Percentiles rank a stretch among this genome's conserved stretches.
Conservation (phyloP, 129 eudicot genomes). For the Flaveria robusta region DNA sequence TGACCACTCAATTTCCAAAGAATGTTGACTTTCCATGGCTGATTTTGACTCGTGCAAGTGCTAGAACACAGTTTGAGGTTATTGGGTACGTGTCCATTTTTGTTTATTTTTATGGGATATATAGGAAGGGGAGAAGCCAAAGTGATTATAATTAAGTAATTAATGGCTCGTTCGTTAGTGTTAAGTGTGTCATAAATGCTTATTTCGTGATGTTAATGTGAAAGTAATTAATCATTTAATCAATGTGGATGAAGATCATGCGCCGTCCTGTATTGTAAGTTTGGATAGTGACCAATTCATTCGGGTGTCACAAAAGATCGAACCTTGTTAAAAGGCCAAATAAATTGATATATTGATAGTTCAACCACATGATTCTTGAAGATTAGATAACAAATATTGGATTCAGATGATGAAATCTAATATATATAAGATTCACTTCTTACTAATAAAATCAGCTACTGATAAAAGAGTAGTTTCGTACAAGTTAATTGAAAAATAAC, state of each 20-base stretch:
- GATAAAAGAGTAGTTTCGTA: conserved; percentile 15
- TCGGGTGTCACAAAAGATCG: background rate
- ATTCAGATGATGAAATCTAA: too few relatives aligned
- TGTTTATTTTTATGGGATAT: conserved; percentile 27
- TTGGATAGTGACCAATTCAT: background rate
- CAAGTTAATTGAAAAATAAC: conserved; percentile 13
- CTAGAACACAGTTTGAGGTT: conserved; percentile 18
- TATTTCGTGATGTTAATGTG: conserved; percentile 28
- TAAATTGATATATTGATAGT: too few relatives aligned
- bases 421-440: too few relatives aligned
- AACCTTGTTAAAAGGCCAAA: background rate
- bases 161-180: conserved; percentile 33
- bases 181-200: conserved; percentile 23
- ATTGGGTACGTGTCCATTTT: background rate
- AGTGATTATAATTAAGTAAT: conserved; percentile 26
- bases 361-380: too few relatives aligned
- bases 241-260: conserved; percentile 40
- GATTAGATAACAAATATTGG: too few relatives aligned
- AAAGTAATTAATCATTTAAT: conserved; percentile 36
- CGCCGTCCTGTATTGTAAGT: conserved; percentile 28
- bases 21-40: conserved; percentile 37
- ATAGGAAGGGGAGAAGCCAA: conserved; percentile 43
- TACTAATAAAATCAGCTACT: background rate
- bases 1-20: conserved; percentile 44
- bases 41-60: conserved; percentile 26